Conservation (phyloP, 495 filamentous ascomycete genomes). For the Niebla homalea region DNA sequence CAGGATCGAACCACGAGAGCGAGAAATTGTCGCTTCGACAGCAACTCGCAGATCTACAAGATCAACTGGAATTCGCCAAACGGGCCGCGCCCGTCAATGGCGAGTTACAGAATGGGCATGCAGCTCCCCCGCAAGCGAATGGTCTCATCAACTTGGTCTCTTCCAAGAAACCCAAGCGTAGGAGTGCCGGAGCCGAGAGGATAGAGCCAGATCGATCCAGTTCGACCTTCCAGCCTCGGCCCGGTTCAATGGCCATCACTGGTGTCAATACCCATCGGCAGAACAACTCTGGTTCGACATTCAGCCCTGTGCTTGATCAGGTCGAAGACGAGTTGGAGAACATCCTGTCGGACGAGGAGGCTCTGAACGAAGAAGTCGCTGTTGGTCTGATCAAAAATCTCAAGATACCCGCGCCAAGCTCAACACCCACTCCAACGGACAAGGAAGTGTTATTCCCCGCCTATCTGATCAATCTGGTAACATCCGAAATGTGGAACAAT, state of each 20-base stretch:
- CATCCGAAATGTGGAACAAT: conserved; percentile 99
- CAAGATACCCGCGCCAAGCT: conserved; percentile 78
- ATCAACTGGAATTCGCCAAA: conserved; percentile 80
- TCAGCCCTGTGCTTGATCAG: conserved; percentile 68
- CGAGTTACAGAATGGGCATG: conserved; percentile 57
- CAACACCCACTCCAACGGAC: conserved; percentile 77
- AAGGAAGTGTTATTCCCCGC: conserved; percentile 98
- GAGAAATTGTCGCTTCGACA: conserved; percentile 76
- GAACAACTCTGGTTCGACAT: conserved; percentile 51
- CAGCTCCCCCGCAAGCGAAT: conserved; percentile 40
- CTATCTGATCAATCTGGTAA: conserved; percentile 97
- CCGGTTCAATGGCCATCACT: conserved; percentile 83
- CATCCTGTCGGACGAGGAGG: conserved; percentile 87
- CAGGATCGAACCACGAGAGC: conserved; percentile 56
- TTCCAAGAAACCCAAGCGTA: conserved; percentile 90
- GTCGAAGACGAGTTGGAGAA: conserved; percentile 88
- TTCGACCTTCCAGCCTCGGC: conserved; percentile 82
- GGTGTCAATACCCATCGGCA: conserved; percentile 48
- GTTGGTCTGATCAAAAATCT: conserved; percentile 92
- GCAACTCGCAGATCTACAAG: conserved; percentile 79
- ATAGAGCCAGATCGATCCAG: conserved; percentile 76
- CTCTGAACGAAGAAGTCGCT: conserved; percentile 88
- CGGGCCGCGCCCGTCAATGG: conserved; percentile 48
- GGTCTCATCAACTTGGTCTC: conserved; percentile 94
- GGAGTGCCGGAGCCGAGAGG: conserved; percentile 84